A percentile compares a stretch with the other conserved stretches of the same genome.
Conservation (phyloP, 176 grass and related monocot species). For the Oryza meyeriana region DNA sequence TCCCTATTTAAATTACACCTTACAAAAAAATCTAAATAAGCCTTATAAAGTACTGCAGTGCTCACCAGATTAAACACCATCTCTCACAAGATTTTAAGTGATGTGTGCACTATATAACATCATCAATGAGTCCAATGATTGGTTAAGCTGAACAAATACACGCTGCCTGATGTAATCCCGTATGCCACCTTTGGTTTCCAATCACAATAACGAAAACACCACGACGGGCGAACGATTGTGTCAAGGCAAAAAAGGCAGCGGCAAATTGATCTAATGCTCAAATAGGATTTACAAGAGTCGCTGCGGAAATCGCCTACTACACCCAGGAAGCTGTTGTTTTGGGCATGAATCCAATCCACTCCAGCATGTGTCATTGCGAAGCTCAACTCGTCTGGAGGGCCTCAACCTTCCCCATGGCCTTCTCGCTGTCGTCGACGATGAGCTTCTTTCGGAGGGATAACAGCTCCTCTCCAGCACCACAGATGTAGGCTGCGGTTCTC, state of each 20-base stretch:
- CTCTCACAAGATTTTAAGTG: background rate
- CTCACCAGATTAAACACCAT: background rate
- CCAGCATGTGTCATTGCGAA: slow-evolving; percentile 18
- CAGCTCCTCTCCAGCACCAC: slow-evolving; percentile 63
- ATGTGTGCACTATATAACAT: slow-evolving; percentile 20
- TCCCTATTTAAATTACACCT: background rate
- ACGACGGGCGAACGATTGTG: background rate
- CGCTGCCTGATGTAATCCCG: slow-evolving; percentile 76
- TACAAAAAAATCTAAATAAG: background rate
- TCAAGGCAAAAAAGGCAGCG: background rate
- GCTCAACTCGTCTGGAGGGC: slow-evolving; percentile 51
- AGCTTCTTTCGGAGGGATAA: slow-evolving; percentile 64
- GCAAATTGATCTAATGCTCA: slow-evolving; percentile 4
- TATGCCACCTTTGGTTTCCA: slow-evolving; percentile 61
- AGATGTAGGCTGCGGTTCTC: slow-evolving; percentile 80
- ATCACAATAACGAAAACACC: slow-evolving; percentile 18
- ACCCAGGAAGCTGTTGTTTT: slow-evolving; percentile 5
- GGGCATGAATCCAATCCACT: background rate
- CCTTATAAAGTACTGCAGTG: background rate
- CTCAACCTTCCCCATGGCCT: slow-evolving; percentile 30
- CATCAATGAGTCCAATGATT: slow-evolving; percentile 6
- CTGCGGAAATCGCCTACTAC: slow-evolving; percentile 14
- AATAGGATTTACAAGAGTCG: slow-evolving; percentile 35
- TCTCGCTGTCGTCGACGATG: slow-evolving; percentile 13
- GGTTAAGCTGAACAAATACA: slow-evolving; percentile 28